Evolutionary conservation across 805 yeast species (phyloP).

Genomic region (Spathaspora arborariae): DNA sequence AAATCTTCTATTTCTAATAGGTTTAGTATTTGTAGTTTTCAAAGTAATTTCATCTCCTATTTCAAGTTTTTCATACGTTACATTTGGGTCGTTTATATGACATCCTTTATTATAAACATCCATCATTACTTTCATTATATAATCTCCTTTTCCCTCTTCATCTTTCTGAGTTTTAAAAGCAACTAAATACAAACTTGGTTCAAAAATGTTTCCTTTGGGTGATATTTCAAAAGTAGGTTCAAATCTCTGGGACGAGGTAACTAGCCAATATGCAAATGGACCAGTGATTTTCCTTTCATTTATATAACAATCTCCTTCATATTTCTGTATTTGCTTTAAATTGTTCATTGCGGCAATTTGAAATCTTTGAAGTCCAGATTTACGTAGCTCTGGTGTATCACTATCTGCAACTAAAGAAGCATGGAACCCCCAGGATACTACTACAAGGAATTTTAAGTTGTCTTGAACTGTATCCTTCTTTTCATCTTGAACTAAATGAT

Average conservation of each 20-base stretch:
- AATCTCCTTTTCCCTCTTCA: constrained; percentile 5
- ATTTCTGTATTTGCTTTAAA: constrained; percentile 46
- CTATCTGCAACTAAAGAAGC: constrained; percentile 81
- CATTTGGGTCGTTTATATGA: constrained; percentile 49
- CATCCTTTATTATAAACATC: constrained; percentile 54
- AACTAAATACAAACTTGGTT: constrained; percentile 42
- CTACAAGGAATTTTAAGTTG: constrained; percentile 49
- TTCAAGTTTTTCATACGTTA: constrained; percentile 38
- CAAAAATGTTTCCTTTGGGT: constrained; percentile 49
- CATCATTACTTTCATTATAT: constrained; percentile 51
- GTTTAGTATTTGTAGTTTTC: constrained; percentile 9
- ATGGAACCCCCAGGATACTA: constrained; percentile 82
- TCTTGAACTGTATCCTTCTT: constrained; percentile 8
- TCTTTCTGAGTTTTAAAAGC: constrained; percentile 36
- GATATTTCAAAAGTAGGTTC: constrained; percentile 63
- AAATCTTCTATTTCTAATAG: constrained; percentile 40
- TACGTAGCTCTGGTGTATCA: constrained; percentile 63
- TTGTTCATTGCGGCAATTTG: constrained; percentile 61
- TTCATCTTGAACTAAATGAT: constrained; percentile 17
- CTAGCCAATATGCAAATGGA: constrained; percentile 56
- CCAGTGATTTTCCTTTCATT: constrained; percentile 19
- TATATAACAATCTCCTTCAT: constrained; percentile 38
- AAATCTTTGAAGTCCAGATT: constrained; percentile 65
- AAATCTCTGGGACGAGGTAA: constrained; percentile 52
- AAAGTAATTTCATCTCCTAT: constrained; percentile 23